Percentiles rank a stretch among this genome's conserved stretches.
These are phyloP conservation scores for Skeletonema grethae DNA, from an alignment of 108 stramenopile genomes.

Conservation along the genomic window DNA sequence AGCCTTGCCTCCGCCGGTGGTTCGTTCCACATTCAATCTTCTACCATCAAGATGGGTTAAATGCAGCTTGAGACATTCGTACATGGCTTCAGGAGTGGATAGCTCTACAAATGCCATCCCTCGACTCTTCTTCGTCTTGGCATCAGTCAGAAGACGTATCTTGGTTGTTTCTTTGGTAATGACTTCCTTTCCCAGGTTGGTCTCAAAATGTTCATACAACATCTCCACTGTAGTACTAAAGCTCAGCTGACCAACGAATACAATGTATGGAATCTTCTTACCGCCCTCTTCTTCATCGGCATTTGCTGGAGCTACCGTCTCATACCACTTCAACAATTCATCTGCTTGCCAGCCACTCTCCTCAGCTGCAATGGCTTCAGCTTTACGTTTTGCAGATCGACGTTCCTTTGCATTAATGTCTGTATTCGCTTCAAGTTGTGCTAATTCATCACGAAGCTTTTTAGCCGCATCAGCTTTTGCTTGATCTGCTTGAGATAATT, in stretches of 20 bases:
- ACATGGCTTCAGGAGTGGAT: slow-evolving; percentile 74
- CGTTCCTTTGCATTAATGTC: slow-evolving; percentile 69
- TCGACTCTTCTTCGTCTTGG: slow-evolving; percentile 71
- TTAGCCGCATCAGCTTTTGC: slow-evolving; percentile 26
- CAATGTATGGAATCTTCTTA: slow-evolving; percentile 74
- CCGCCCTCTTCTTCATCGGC: slow-evolving; percentile 10
- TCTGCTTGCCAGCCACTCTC: slow-evolving; percentile 43
- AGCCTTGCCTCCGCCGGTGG: slow-evolving; percentile 70
- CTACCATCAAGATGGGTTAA: slow-evolving; percentile 90
- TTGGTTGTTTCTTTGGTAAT: slow-evolving; percentile 51
- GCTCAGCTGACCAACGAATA: slow-evolving; percentile 91
- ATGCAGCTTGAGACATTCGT: slow-evolving; percentile 86
- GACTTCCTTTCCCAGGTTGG: slow-evolving; percentile 50
- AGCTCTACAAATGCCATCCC: slow-evolving; percentile 92
- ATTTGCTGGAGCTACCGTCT: slow-evolving; percentile 3
- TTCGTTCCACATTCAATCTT: slow-evolving; percentile 90
- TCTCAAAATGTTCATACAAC: slow-evolving; percentile 66
- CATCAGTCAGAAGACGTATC: slow-evolving; percentile 84
- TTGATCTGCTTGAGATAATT: slow-evolving; percentile 24
- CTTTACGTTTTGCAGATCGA: slow-evolving; percentile 74
- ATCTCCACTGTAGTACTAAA: slow-evolving; percentile 81
- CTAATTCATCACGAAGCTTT: slow-evolving; percentile 44
- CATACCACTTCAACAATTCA: slow-evolving; percentile 22
- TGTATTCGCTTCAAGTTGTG: slow-evolving; percentile 47
- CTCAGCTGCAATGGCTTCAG: slow-evolving; percentile 73